phyloP scores from a whole-genome alignment of 768 basidiomycete species.

The Phaeotremella skinneri region DNA sequence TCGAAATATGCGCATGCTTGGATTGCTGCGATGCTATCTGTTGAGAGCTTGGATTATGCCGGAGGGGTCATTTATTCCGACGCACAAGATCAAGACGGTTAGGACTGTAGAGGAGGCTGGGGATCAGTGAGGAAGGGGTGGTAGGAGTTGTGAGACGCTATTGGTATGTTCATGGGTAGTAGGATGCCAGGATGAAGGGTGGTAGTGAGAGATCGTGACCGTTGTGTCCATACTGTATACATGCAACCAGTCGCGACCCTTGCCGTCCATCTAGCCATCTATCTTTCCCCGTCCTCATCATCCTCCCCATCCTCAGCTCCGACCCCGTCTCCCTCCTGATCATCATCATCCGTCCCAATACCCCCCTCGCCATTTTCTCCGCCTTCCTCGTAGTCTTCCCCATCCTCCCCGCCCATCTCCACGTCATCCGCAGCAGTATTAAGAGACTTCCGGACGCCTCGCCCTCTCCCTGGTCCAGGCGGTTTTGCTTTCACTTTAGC shows the following conservation, averaged over 20 bases:
- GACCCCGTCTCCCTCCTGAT: constrained; percentile 30
- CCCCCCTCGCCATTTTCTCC: constrained; percentile 23
- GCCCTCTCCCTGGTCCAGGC: constrained; percentile 13
- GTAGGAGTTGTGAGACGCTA: too few relatives aligned
- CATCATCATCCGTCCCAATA: constrained; percentile 23
- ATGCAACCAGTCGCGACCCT: too few relatives aligned
- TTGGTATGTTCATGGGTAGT: too few relatives aligned
- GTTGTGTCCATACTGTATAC: too few relatives aligned
- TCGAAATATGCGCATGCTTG: background rate
- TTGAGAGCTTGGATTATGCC: constrained; percentile 5
- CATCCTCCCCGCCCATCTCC: constrained; percentile 30
- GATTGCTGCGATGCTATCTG: background rate
- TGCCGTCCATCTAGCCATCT: constrained; percentile 7
- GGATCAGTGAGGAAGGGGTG: too few relatives aligned
- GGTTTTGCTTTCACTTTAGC: constrained; percentile 27
- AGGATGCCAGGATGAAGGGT: too few relatives aligned
- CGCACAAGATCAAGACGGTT: too few relatives aligned
- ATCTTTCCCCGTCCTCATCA: constrained; percentile 47
- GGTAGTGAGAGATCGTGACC: too few relatives aligned
- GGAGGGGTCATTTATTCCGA: too few relatives aligned
- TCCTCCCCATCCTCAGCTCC: constrained; percentile 48
- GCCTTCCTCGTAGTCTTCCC: constrained; percentile 34
- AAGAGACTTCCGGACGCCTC: constrained; percentile 15
- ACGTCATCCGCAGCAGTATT: constrained; percentile 23
- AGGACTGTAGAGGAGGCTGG: too few relatives aligned